phyloP scores from a whole-genome alignment of 441 rosid species.

The Corymbia citriodora region DNA sequence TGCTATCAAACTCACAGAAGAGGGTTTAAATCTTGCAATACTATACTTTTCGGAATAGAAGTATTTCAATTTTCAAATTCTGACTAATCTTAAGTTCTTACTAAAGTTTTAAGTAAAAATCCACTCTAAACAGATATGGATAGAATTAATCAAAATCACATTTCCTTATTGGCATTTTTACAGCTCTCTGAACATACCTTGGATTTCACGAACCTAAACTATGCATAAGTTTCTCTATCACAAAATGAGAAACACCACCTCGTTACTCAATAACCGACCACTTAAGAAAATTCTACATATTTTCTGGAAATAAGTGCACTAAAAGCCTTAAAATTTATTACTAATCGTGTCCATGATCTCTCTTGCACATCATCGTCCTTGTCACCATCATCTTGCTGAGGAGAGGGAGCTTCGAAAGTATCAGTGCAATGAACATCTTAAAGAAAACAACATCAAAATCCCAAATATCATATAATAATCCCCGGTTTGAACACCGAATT shows the following conservation, averaged over 20 bases:
- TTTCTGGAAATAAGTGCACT: not conserved
- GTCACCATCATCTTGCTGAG: not conserved
- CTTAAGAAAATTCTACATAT: not conserved
- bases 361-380: not conserved
- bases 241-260: not conserved
- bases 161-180: not conserved
- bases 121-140: not conserved
- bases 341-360: not conserved
- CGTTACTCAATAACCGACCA: not conserved
- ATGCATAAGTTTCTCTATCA: not conserved
- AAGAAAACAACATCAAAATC: too few species aligned
- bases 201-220: not conserved
- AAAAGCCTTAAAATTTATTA: not conserved
- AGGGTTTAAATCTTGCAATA: not conserved
- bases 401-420: not conserved
- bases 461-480: too few species aligned
- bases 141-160: not conserved
- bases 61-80: too few species aligned
- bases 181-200: not conserved
- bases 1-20: not conserved
- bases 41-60: not conserved
- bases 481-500: too few species aligned
- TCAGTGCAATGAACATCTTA: not conserved
- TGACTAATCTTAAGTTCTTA: not conserved
- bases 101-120: not conserved